Conservation (phyloP, 2,329 filamentous ascomycete species). For the Macrophomina pseudophaseolina region DNA sequence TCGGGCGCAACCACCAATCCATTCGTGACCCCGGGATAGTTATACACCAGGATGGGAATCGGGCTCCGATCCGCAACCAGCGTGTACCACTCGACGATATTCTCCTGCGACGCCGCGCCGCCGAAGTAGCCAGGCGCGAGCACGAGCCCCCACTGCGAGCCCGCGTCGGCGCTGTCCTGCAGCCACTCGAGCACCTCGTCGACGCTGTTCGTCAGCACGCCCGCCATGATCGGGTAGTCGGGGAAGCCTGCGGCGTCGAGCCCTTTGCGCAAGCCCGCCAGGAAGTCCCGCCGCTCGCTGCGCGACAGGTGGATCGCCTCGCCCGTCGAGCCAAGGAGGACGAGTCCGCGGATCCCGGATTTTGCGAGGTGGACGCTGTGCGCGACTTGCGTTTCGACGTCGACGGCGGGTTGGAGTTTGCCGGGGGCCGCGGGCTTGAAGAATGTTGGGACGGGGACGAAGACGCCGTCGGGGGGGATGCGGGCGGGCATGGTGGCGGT, state of each 20-base stretch:
- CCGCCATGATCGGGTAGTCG: constrained; percentile 62
- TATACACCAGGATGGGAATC: constrained; percentile 64
- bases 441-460: constrained; percentile 58
- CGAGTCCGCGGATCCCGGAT: constrained; percentile 61
- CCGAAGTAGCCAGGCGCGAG: constrained; percentile 45
- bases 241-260: constrained; percentile 59
- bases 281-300: constrained; percentile 57
- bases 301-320: constrained; percentile 63
- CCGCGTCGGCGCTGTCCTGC: constrained; percentile 55
- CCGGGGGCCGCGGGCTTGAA: constrained; percentile 51
- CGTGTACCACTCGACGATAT: constrained; percentile 54
- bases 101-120: constrained; percentile 17
- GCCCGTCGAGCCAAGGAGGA: constrained; percentile 65
- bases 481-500: background rate
- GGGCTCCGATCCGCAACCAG: constrained; percentile 61
- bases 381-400: constrained; percentile 58
- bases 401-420: constrained; percentile 48
- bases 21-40: constrained; percentile 69
- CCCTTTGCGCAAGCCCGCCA: constrained; percentile 56
- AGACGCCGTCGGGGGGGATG: constrained; percentile 28
- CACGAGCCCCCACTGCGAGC: constrained; percentile 62
- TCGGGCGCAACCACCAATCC: constrained; percentile 60
- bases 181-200: constrained; percentile 62
- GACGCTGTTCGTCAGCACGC: constrained; percentile 62
- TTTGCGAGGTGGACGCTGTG: constrained; percentile 63